Evolutionary conservation across 768 basidiomycete genomes (phyloP).

Genomic region (Mycena alexandri): DNA sequence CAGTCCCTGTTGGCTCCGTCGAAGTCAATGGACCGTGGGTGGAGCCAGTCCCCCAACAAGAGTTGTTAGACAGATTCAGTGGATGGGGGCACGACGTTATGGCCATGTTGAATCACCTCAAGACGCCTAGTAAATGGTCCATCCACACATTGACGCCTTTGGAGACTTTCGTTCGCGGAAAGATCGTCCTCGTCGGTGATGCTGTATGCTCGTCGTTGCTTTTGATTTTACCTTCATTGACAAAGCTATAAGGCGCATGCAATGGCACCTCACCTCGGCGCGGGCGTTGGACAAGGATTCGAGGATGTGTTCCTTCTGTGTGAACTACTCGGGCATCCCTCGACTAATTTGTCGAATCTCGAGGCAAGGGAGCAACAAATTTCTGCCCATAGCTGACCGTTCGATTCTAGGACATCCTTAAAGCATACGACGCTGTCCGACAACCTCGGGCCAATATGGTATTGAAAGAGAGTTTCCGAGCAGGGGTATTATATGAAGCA

Average conservation of each 20-base stretch:
- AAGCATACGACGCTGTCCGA: constrained; percentile 58
- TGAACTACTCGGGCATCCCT: constrained; percentile 58
- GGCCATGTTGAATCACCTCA: constrained; percentile 55
- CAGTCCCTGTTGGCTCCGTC: constrained; percentile 42
- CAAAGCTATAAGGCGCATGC: constrained; percentile 59
- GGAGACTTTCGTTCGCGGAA: constrained; percentile 55
- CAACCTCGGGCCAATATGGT: constrained; percentile 64
- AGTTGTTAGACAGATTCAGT: constrained; percentile 56
- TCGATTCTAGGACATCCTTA: constrained; percentile 54
- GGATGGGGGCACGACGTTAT: constrained; percentile 62
- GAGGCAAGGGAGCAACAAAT: constrained; percentile 45
- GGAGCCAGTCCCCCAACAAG: constrained; percentile 50
- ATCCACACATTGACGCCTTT: constrained; percentile 64
- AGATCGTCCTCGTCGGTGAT: constrained; percentile 65
- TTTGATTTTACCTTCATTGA: not conserved
- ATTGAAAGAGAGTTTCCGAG: constrained; percentile 52
- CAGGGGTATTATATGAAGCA: constrained; percentile 59
- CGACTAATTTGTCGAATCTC: constrained; percentile 53
- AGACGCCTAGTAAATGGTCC: constrained; percentile 62
- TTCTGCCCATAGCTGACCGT: not conserved
- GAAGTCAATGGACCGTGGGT: constrained; percentile 57
- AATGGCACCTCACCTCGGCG: constrained; percentile 70
- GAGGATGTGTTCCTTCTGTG: constrained; percentile 65
- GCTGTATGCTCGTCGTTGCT: constrained; percentile 50
- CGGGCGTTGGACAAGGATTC: constrained; percentile 70